A percentile compares a stretch with the other conserved stretches of the same genome.
These are phyloP conservation scores for Glycine soja DNA, from an alignment of 306 rosid species.

Conservation along the genomic window DNA sequence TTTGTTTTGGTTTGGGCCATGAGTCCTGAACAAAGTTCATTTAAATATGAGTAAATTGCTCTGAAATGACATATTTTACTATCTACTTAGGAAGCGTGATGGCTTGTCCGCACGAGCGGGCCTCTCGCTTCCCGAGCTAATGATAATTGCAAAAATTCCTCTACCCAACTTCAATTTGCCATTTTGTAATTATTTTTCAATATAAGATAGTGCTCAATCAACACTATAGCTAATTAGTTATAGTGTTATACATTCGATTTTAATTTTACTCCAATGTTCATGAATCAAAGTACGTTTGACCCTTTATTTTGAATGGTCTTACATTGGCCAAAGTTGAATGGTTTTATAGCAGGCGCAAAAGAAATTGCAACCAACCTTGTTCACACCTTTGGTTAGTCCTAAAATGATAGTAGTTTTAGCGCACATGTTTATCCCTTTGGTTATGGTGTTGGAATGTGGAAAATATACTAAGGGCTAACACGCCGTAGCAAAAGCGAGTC, in stretches of 20 bases:
- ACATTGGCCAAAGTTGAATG: conserved; percentile 51
- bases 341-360: background rate
- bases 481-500: conserved; percentile 36
- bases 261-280: conserved; percentile 23
- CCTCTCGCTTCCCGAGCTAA: conserved; percentile 62
- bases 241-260: no score
- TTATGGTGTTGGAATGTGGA: conserved; percentile 35
- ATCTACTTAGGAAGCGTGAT: conserved; percentile 59
- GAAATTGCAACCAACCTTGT: no score
- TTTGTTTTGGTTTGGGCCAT: conserved; percentile 34
- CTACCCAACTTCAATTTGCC: conserved; percentile 44
- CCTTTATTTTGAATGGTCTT: background rate
- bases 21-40: background rate
- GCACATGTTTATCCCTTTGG: background rate
- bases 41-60: conserved; percentile 1
- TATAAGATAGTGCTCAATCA: background rate
- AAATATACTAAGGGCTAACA: conserved; percentile 6
- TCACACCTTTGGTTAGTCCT: no score
- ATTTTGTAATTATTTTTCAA: conserved; percentile 27
- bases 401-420: background rate
- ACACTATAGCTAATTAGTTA: no score
- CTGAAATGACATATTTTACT: conserved; percentile 41
- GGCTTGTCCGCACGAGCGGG: conserved; percentile 80
- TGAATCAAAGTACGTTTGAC: background rate
- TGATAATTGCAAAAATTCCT: conserved; percentile 35